A percentile compares a stretch with the other conserved stretches of the same genome.
phyloP scores from a whole-genome alignment of 2,329 filamentous ascomycete genomes.

The Xenosphaeropsis pyriputrescens region DNA sequence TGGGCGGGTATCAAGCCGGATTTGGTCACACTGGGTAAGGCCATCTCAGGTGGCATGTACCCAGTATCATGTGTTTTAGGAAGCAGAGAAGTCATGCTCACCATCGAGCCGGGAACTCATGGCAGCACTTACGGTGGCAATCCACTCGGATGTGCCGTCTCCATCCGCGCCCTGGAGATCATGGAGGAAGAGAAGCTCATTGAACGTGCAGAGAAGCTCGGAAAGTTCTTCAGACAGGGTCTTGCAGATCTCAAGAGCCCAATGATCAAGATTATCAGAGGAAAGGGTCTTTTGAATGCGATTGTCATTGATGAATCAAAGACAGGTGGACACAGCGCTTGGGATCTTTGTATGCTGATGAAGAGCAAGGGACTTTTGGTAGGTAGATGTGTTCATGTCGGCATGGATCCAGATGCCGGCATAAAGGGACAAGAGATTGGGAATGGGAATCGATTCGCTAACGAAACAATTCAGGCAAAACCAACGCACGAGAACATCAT shows the following conservation, averaged over 20 bases:
- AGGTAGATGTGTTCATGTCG: slow-evolving; percentile 21
- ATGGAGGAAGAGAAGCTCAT: slow-evolving; percentile 85
- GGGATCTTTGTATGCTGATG: slow-evolving; percentile 91
- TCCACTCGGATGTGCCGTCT: slow-evolving; percentile 86
- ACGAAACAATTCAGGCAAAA: slow-evolving; percentile 55
- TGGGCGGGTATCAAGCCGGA: slow-evolving; percentile 91
- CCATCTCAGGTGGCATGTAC: slow-evolving; percentile 97
- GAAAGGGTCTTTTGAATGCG: slow-evolving; percentile 89
- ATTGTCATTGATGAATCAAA: slow-evolving; percentile 88
- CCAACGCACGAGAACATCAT: slow-evolving; percentile 98
- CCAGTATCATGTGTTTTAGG: slow-evolving; percentile 90
- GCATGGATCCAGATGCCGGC: slow-evolving; percentile 18
- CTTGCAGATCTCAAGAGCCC: slow-evolving; percentile 62
- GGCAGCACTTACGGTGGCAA: slow-evolving; percentile 98
- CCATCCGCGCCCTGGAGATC: slow-evolving; percentile 86
- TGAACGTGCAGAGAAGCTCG: slow-evolving; percentile 66
- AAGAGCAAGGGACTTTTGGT: slow-evolving; percentile 92
- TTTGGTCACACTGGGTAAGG: slow-evolving; percentile 82
- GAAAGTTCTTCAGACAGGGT: slow-evolving; percentile 69
- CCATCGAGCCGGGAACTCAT: slow-evolving; percentile 90
- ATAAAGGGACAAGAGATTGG: slow-evolving; percentile 21
- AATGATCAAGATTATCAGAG: slow-evolving; percentile 69
- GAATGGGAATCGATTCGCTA: slow-evolving; percentile 3
- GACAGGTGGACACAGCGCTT: slow-evolving; percentile 74
- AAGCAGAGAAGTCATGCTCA: slow-evolving; percentile 84